Evolutionary conservation across 345 rosid species (phyloP), one percentile per base, ranked within the genome.

Genomic region (Melastoma malabathricum): DNA sequence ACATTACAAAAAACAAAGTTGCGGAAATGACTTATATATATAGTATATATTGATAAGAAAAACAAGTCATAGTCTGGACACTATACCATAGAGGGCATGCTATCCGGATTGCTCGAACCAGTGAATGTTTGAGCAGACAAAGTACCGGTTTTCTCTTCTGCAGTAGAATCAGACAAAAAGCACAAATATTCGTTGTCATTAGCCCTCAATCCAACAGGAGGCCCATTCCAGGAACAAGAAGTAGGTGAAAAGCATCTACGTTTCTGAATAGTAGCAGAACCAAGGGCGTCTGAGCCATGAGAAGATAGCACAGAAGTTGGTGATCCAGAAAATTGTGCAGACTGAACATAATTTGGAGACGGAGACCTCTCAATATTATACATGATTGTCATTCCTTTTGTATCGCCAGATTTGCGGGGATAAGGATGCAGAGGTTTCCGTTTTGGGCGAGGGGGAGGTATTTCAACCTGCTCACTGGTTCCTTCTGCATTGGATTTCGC

Each of bases 401-500:
- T 47, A 49, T 67, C 59, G 10, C 43, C 55, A 1, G 57, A 57
- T 66, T 84, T 89, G 13, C 89, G 84, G n/a, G 97, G 97, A 59
- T 89, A 89, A 49, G 97, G 97, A 65, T 74, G 89, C 25, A 69
- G 18, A 0, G 95, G 97, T 58, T 81, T 89, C 57, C 93, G 66
- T 75, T 89, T 89, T 0, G 93, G 97, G 6, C 95, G 83, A 46
- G 97, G 95, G 51, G 95, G 97, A 9, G 97, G 97, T 41, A 89
- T 89, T 61, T 69, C 87, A 66, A 83, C 45, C 34, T 80, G 69
- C 53, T 69, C 60, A 48, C 60, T 25, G n/a, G 67, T 58, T 56
- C 60, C 62, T 56, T 57, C 67, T 3, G 43, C 20, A 48, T 55
- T 52, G 17, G 51, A 65, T 57, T 55, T 64, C 14, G 78, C 59